Base-by-base conservation (phyloP, 148 eudicot species). In the Nepenthes mirabilis region DNA sequence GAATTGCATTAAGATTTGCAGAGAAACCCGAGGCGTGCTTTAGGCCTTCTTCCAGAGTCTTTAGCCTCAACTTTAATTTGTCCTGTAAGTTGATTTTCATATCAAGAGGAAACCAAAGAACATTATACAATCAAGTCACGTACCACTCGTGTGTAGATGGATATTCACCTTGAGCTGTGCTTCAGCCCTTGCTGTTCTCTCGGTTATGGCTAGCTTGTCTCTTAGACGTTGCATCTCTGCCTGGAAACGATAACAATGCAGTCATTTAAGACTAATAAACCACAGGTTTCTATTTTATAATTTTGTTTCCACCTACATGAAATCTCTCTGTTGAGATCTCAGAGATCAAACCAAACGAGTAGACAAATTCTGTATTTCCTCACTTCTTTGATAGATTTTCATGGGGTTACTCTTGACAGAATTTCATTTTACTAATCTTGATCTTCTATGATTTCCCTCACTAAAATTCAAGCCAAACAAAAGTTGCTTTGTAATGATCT, bases 111-210 rank as follows among this genome's bases (percentile, higher is more conserved):
- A 45, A 45, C 11, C 12, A 49, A 49, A 49, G 52, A 49, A 2
- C 6, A 49, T n/a, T 2, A 49, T 6, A 6, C 33, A 52, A 47
- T 59, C 47, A 63, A 56, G 2, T 9, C 14, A 33, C 40, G 1
- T 37, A 52, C 23, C 10, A 14, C 3, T 34, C 37, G 23, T 67
- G 55, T 23, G 58, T 57, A 33, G 36, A 52, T 56, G 33, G 45
- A 23, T 37, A 14, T 64, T 47, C 58, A 91, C 97, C 88, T 93
- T 93, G 52, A 93, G 77, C 71, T 78, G 91, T 51, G 91, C 85
- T 80, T 88, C 98, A 53, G 85, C 88, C 64, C 80, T 86, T 6
- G 96, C 96, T 0, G 95, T 82, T 76, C 90, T 83, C 74, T 93
- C 98, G 52, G 91, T 68, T 66, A 86, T 68, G 58, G 78, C 73